These are phyloP conservation scores for Choanephora cucurbitarum DNA, from an alignment of 371 early-diverging fungal species.

Conservation along the genomic window DNA sequence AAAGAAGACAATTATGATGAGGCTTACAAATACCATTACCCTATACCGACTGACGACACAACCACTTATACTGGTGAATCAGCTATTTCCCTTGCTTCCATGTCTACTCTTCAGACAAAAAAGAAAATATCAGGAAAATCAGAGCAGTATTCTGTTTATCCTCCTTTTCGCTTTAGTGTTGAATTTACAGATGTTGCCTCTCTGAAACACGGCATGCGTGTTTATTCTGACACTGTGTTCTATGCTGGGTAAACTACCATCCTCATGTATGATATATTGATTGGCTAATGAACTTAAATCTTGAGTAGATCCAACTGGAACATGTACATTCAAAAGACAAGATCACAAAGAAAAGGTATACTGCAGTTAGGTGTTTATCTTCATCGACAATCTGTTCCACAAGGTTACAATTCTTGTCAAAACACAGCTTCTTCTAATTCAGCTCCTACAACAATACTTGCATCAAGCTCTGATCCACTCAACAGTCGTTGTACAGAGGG, in stretches of 20 bases:
- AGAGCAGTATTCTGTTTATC: slow-evolving; percentile 41
- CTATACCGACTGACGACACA: slow-evolving; percentile 55
- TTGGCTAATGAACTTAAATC: background rate
- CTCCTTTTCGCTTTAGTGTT: slow-evolving; percentile 63
- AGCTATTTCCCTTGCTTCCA: slow-evolving; percentile 28
- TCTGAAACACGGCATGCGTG: slow-evolving; percentile 39
- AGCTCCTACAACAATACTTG: slow-evolving; percentile 8
- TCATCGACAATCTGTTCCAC: slow-evolving; percentile 54
- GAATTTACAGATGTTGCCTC: slow-evolving; percentile 46
- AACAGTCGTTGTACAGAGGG: background rate
- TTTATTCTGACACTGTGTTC: slow-evolving; percentile 54
- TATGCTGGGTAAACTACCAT: slow-evolving; percentile 67
- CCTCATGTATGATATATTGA: background rate
- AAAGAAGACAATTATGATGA: background rate
- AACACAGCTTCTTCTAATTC: slow-evolving; percentile 4
- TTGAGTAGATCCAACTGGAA: slow-evolving; percentile 59
- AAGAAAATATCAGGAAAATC: background rate
- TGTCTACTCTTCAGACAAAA: background rate
- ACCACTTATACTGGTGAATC: slow-evolving; percentile 54
- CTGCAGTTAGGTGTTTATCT: slow-evolving; percentile 54
- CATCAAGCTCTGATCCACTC: slow-evolving; percentile 1
- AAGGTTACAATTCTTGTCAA: slow-evolving; percentile 1
- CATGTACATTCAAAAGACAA: slow-evolving; percentile 57
- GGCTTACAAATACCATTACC: slow-evolving; percentile 14
- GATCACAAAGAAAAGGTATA: slow-evolving; percentile 39